These are phyloP conservation scores for Rubia yunnanensis DNA, from an alignment of 257 asterid genomes.

Conservation along the genomic window DNA sequence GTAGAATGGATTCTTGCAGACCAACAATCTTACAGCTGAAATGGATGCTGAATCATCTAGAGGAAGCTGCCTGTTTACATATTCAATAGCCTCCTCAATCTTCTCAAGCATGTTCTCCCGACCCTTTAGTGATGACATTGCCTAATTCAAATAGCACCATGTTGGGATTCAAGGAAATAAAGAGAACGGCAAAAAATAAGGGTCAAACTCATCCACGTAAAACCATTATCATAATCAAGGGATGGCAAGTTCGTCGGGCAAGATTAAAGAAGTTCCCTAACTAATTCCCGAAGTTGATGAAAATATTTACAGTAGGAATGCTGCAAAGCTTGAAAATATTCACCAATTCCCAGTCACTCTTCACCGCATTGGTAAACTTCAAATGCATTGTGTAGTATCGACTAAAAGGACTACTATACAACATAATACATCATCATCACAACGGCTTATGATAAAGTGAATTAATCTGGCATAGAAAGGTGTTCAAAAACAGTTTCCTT, in stretches of 20 bases:
- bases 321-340: background rate
- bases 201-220: background rate
- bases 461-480: background rate
- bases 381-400: background rate
- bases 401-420: background rate
- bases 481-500: slow-evolving; percentile 6
- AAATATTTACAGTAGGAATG: background rate
- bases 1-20: slow-evolving; percentile 6
- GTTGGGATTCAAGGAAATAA: background rate
- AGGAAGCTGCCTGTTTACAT: slow-evolving; percentile 30
- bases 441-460: background rate
- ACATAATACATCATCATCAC: background rate
- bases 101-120: slow-evolving; percentile 44
- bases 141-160: slow-evolving; percentile 26
- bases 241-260: background rate
- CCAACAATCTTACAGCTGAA: slow-evolving; percentile 30
- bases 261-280: background rate
- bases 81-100: slow-evolving; percentile 57
- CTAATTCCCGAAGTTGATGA: background rate
- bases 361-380: background rate
- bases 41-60: slow-evolving; percentile 24
- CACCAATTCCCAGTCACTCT: background rate
- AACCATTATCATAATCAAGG: background rate
- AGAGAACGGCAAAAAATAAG: background rate
- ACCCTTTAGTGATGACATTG: slow-evolving; percentile 51